phyloP scores from a whole-genome alignment of 345 rosid genomes.

The Populus ilicifolia region DNA sequence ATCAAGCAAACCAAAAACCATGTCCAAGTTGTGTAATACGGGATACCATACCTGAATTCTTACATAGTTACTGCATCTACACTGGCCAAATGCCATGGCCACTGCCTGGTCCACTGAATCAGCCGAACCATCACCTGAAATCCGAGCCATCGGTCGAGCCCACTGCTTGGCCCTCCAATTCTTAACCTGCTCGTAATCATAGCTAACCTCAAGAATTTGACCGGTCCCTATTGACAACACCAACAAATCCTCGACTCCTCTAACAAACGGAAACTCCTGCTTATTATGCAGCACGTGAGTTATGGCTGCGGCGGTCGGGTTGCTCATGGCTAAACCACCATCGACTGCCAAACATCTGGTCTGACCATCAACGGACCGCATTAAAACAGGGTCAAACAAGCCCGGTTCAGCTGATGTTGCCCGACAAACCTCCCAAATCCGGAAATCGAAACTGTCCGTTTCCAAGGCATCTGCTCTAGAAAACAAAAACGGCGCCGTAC shows the following conservation, averaged over 20 bases:
- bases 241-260: constrained; percentile 91
- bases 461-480: constrained; percentile 97
- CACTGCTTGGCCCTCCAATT: constrained; percentile 82
- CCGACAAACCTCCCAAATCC: constrained; percentile 84
- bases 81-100: constrained; percentile 88
- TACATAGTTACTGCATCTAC: constrained; percentile 65
- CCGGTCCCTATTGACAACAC: constrained; percentile 82
- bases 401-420: constrained; percentile 96
- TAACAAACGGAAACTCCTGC: constrained; percentile 93
- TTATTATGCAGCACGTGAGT: constrained; percentile 96
- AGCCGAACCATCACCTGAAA: constrained; percentile 74
- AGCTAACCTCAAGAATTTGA: constrained; percentile 65
- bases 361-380: constrained; percentile 70
- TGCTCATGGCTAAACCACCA: constrained; percentile 80
- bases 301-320: constrained; percentile 90
- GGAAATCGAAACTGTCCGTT: constrained; percentile 78
- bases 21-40: background rate
- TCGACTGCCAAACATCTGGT: constrained; percentile 81
- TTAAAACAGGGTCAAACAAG: constrained; percentile 56
- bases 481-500: constrained; percentile 85
- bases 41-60: constrained; percentile 71
- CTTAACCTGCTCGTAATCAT: constrained; percentile 66
- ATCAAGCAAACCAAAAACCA: background rate
- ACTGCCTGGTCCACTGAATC: constrained; percentile 93
- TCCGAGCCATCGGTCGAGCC: constrained; percentile 86